Conservation (phyloP, 257 asterid genomes). For the Handroanthus guayacan region DNA sequence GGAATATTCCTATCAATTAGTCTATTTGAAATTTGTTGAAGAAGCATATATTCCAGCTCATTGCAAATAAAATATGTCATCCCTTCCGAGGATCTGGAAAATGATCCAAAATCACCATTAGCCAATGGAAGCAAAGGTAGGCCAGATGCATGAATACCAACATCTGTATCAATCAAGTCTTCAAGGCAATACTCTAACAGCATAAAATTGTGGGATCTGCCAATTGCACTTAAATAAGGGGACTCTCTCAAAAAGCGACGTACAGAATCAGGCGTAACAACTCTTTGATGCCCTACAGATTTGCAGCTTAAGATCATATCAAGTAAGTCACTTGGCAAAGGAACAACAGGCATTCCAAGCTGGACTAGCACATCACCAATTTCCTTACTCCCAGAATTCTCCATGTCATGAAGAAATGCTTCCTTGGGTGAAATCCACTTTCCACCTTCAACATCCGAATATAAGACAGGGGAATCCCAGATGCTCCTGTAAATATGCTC, state of each 20-base stretch:
- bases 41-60: slow-evolving; percentile 78
- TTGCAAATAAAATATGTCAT: slow-evolving; percentile 76
- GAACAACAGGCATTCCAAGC: slow-evolving; percentile 90
- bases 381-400: slow-evolving; percentile 64
- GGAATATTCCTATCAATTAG: slow-evolving; percentile 81
- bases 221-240: slow-evolving; percentile 48
- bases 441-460: slow-evolving; percentile 75
- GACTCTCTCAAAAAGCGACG: slow-evolving; percentile 74
- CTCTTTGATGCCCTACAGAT: slow-evolving; percentile 57
- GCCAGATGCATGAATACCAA: slow-evolving; percentile 61
- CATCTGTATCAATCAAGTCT: slow-evolving; percentile 88
- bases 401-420: slow-evolving; percentile 76
- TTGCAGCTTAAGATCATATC: slow-evolving; percentile 69
- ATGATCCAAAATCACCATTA: slow-evolving; percentile 81
- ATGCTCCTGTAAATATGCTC: slow-evolving; percentile 68
- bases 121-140: slow-evolving; percentile 91
- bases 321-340: slow-evolving; percentile 71
- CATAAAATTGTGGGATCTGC: slow-evolving; percentile 61
- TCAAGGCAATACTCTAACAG: slow-evolving; percentile 94
- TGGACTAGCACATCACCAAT: slow-evolving; percentile 72
- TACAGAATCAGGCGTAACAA: slow-evolving; percentile 85
- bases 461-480: slow-evolving; percentile 68
- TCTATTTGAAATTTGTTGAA: slow-evolving; percentile 65
- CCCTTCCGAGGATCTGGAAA: slow-evolving; percentile 62
- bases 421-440: slow-evolving; percentile 82